Evolutionary conservation across 495 filamentous ascomycete genomes (phyloP).

Genomic region (Amphirosellinia nigrospora): DNA sequence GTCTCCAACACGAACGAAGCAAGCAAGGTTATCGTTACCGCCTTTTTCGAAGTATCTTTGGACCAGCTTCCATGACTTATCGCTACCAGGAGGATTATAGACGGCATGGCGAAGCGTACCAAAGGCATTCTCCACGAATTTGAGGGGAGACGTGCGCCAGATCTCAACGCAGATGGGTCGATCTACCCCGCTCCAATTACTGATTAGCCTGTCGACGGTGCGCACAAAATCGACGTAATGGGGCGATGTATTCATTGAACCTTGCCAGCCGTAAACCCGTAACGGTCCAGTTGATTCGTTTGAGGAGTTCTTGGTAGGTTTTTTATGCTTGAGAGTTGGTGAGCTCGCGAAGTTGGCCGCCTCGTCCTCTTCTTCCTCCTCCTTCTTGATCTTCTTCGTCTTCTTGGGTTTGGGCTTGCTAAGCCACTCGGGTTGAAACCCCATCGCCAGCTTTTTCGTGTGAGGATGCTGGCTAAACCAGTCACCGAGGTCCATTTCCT

Average conservation of each 20-base stretch:
- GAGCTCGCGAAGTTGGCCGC: too few species aligned
- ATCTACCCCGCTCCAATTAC: conserved; percentile 16
- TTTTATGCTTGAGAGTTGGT: too few species aligned
- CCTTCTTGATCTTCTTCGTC: background rate
- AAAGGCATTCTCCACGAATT: background rate
- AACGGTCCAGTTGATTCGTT: background rate
- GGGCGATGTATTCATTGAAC: background rate
- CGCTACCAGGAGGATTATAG: background rate
- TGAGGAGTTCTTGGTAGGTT: too few species aligned
- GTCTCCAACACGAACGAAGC: conserved; percentile 30
- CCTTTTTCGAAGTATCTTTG: conserved; percentile 8
- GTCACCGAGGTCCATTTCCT: background rate
- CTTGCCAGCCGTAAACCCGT: conserved; percentile 23
- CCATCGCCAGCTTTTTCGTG: background rate
- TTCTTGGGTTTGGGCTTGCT: background rate
- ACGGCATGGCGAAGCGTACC: conserved; percentile 22
- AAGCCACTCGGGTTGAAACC: background rate
- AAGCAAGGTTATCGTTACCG: background rate
- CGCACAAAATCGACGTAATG: conserved; percentile 11
- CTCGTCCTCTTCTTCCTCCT: background rate
- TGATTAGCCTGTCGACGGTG: conserved; percentile 15
- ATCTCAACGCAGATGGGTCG: conserved; percentile 30
- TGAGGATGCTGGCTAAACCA: background rate
- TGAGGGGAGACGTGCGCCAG: conserved; percentile 18
- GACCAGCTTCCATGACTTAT: conserved; percentile 20